These are phyloP conservation scores for Nyssa sinensis DNA, from an alignment of 148 eudicot species.

Conservation along the genomic window DNA sequence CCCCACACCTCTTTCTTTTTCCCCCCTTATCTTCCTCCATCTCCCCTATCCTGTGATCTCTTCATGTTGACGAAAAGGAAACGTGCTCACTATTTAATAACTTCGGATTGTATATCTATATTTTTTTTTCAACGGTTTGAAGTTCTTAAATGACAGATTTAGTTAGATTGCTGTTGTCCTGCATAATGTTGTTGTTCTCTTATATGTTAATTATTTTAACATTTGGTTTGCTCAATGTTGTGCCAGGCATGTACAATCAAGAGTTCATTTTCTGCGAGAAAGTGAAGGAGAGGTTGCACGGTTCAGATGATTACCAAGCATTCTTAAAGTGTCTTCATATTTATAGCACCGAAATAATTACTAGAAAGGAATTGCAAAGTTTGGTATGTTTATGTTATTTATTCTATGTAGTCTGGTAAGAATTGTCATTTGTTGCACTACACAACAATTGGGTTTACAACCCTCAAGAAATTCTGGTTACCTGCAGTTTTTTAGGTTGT, in stretches of 20 bases:
- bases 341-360: constrained; percentile 92
- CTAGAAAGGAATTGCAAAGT: constrained; percentile 76
- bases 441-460: neutral
- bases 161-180: neutral
- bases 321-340: constrained; percentile 96
- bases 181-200: neutral
- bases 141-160: neutral
- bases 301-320: constrained; percentile 84
- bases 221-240: constrained; percentile 19
- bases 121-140: neutral
- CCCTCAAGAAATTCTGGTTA: neutral
- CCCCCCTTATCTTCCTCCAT: neutral
- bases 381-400: constrained; percentile 52
- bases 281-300: constrained; percentile 85
- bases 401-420: constrained; percentile 1
- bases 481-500: neutral
- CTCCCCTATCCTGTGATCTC: neutral
- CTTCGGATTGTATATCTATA: neutral
- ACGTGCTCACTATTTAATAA: neutral
- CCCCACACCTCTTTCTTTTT: too few species aligned
- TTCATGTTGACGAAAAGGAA: neutral
- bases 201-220: neutral
- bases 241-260: constrained; percentile 65
- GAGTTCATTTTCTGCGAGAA: constrained; percentile 86
- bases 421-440: neutral